These are phyloP conservation scores for Talaromyces adpressus DNA, from an alignment of 495 filamentous ascomycete genomes.

Conservation along the genomic window DNA sequence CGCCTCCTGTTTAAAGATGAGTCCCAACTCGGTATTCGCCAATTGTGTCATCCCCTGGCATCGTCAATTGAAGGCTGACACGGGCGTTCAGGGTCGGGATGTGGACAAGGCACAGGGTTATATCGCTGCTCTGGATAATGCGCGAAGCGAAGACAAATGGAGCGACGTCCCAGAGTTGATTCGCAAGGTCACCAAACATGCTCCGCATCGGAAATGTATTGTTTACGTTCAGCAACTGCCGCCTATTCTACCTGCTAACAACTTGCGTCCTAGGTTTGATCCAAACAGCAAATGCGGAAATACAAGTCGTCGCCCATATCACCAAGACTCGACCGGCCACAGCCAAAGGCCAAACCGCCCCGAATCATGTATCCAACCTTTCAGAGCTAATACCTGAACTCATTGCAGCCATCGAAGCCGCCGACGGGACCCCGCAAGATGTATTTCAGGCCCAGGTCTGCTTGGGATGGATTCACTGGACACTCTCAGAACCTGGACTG, in stretches of 20 bases:
- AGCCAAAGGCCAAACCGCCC: constrained; percentile 22
- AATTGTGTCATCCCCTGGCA: neutral
- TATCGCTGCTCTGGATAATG: constrained; percentile 70
- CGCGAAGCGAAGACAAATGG: constrained; percentile 85
- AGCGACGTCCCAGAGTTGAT: constrained; percentile 81
- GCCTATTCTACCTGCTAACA: constrained; percentile 13
- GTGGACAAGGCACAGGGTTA: constrained; percentile 71
- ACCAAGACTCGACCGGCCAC: constrained; percentile 26
- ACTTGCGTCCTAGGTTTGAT: constrained; percentile 52
- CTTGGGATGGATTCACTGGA: constrained; percentile 76
- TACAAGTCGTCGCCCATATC: constrained; percentile 49
- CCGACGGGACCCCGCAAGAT: constrained; percentile 54
- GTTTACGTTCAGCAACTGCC: constrained; percentile 12
- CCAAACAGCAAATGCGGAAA: constrained; percentile 67
- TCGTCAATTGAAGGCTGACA: neutral
- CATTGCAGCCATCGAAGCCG: constrained; percentile 59
- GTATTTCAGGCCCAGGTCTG: constrained; percentile 73
- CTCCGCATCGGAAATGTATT: constrained; percentile 77
- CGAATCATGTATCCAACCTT: constrained; percentile 42
- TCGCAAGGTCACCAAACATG: constrained; percentile 90
- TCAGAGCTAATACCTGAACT: constrained; percentile 54
- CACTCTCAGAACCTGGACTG: constrained; percentile 55
- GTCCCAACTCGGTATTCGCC: constrained; percentile 4
- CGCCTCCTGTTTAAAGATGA: neutral
- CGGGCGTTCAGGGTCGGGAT: constrained; percentile 34